phyloP scores from a whole-genome alignment of 202 grass and related monocot species.

The Alloteropsis angusta region DNA sequence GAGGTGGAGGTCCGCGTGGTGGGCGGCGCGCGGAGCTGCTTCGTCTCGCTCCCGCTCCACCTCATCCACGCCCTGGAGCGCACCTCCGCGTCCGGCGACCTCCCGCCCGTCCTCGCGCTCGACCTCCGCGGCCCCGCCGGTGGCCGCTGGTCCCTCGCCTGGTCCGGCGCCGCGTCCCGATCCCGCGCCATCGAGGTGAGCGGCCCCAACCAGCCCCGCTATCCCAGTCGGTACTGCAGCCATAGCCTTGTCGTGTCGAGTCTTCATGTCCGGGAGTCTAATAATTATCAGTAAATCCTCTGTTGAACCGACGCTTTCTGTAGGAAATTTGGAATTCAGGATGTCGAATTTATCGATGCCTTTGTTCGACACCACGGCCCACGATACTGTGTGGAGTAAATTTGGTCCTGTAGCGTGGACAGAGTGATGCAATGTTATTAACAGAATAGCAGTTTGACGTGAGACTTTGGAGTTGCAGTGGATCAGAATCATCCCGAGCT shows the following conservation, averaged over 20 bases:
- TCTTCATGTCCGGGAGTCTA: neutral
- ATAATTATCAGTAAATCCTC: neutral
- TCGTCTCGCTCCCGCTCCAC: conserved; percentile 74
- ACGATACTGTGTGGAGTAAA: neutral
- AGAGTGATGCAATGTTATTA: too few relatives aligned
- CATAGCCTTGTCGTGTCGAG: neutral
- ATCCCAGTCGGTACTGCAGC: too few relatives aligned
- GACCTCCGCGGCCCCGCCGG: conserved; percentile 43
- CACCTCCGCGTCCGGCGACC: conserved; percentile 38
- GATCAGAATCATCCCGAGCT: neutral
- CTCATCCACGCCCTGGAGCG: conserved; percentile 63
- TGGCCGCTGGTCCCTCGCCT: conserved; percentile 64
- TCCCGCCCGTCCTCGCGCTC: conserved; percentile 77
- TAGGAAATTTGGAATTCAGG: neutral
- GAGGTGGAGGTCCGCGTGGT: conserved; percentile 69
- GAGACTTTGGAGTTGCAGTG: neutral
- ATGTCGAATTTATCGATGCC: neutral
- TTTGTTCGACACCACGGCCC: neutral
- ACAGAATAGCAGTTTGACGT: neutral
- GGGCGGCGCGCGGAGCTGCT: conserved; percentile 70
- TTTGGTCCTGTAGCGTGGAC: neutral
- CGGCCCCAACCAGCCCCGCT: neutral
- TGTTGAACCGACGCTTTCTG: neutral
- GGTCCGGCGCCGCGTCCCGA: conserved; percentile 68
- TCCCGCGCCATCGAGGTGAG: conserved; percentile 72